Conservation (phyloP, 306 rosid genomes). For the Astragalus glycyphyllos region DNA sequence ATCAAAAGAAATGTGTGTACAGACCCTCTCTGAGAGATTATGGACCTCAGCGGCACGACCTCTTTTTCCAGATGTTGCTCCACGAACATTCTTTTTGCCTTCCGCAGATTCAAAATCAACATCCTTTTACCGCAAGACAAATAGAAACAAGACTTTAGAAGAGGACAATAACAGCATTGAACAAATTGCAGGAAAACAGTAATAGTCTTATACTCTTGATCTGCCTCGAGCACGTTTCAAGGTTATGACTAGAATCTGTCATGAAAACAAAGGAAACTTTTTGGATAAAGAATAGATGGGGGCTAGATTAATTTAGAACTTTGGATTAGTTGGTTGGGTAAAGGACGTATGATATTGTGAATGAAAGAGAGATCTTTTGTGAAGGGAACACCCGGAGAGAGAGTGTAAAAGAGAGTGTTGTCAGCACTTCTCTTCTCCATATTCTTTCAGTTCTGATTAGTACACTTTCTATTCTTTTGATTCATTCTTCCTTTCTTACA, state of each 20-base stretch:
- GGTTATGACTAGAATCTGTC: not conserved
- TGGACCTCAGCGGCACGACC: slow-evolving; percentile 95
- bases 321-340: not conserved
- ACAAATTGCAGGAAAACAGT: slow-evolving; percentile 6
- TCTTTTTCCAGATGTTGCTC: slow-evolving; percentile 69
- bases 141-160: slow-evolving; percentile 22
- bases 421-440: no score
- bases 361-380: not conserved
- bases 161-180: not conserved
- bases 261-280: not conserved
- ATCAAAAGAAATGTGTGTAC: slow-evolving; percentile 22
- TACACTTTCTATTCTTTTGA: not conserved
- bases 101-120: slow-evolving; percentile 63
- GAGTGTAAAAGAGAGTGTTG: no score
- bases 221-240: slow-evolving; percentile 1
- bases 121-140: slow-evolving; percentile 56
- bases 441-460: not conserved
- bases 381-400: not conserved
- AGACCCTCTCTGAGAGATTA: slow-evolving; percentile 95
- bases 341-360: not conserved
- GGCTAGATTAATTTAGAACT: not conserved
- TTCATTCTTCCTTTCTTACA: not conserved
- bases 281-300: not conserved
- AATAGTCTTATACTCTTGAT: not conserved
- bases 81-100: slow-evolving; percentile 57